Percentiles rank a stretch among this genome's conserved stretches.
phyloP scores from a whole-genome alignment of 108 stramenopile genomes.

The Schizochytrium sp. region DNA sequence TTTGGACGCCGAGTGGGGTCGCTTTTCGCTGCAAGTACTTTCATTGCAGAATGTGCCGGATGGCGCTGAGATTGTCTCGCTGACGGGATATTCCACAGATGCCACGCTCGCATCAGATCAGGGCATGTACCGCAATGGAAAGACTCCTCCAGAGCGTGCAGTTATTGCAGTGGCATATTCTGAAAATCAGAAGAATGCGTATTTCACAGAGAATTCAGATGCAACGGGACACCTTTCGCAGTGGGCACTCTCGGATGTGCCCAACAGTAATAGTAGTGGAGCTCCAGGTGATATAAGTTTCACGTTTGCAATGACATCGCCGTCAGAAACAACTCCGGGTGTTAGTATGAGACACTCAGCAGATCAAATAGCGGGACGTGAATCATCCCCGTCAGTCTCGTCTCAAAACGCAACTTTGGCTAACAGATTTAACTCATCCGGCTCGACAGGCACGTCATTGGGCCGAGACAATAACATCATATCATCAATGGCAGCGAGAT shows the following conservation, averaged over 20 bases:
- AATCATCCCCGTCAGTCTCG: neutral
- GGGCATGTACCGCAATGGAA: neutral
- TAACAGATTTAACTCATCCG: neutral
- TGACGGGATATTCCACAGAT: neutral
- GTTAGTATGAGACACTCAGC: neutral
- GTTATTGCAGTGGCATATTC: constrained; percentile 34
- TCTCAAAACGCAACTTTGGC: neutral
- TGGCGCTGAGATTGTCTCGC: constrained; percentile 28
- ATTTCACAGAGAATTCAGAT: too few species aligned
- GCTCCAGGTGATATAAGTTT: too few species aligned
- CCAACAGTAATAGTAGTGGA: too few species aligned
- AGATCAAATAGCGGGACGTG: neutral
- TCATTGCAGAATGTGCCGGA: neutral
- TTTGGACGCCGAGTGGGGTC: constrained; percentile 33
- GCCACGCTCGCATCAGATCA: neutral
- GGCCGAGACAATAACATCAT: neutral
- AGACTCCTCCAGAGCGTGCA: neutral
- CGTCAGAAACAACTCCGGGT: too few species aligned
- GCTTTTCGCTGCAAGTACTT: neutral
- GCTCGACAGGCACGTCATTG: neutral
- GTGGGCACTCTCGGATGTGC: too few species aligned
- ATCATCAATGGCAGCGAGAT: neutral
- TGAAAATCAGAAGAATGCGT: neutral
- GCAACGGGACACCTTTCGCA: too few species aligned
- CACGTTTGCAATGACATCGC: too few species aligned